Base-by-base conservation (phyloP, 257 asterid genomes). In the Handroanthus guayacan region DNA sequence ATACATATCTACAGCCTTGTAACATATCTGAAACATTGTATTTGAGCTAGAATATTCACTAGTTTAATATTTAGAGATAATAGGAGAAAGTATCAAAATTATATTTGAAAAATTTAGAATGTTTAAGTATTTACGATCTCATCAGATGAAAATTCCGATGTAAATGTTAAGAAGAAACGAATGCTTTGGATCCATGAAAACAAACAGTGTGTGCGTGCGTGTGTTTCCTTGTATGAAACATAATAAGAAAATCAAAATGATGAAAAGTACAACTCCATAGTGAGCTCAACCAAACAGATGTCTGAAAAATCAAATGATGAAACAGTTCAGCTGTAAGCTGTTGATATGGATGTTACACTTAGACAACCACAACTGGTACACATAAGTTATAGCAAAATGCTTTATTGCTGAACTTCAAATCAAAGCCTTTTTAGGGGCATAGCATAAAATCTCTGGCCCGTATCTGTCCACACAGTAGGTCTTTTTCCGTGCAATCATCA, bases 401-500 rank as follows among this genome's bases (percentile, higher is more conserved):
- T 44, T 50, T 20, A 52, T 44, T 67, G 67, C 76, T 72, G 37
- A 71, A 38, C 68, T 65, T 20, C 38, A 36, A 44, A 76, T 20
- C 38, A 36, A 44, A 76, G 57, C 39, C 16, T 73, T 48, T 12
- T 25, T 20, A 50, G 10, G 47, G 20, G 39, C 67, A 48, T 34
- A 36, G 69, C n/a, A 73, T 31, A 76, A 80, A 65, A 75, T 92
- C 76, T 92, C 50, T 71, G 99, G 81, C 95, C 97, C 95, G 97
- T 94, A 94, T 94, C 99, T 90, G 98, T 92, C 97, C 90, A 92
- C 97, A 88, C 95, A 92, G 94, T 84, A 80, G 18, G 55, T 61
- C 96, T 94, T 75, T 71, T 88, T 61, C 89, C 86, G 95, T 81
- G 96, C 81, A 87, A 97, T 94, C 97, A 92, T 92, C 97, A 90